Conservation (phyloP, 148 eudicot genomes). For the Talinum fruticosum region DNA sequence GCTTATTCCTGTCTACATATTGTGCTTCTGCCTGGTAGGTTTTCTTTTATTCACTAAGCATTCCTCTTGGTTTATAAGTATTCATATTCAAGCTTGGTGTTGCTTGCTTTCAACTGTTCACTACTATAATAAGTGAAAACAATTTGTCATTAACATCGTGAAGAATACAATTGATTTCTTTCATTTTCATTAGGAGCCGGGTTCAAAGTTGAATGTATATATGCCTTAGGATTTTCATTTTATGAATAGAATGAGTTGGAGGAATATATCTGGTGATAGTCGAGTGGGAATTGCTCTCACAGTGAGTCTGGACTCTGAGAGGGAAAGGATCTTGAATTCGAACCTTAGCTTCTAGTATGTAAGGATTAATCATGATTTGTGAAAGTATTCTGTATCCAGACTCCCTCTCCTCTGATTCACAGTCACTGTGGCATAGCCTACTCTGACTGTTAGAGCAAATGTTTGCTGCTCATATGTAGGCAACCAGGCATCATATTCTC, state of each 20-base stretch:
- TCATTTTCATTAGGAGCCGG: not conserved
- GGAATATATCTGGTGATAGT: not conserved
- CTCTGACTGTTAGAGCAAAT: not conserved
- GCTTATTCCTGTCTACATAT: constrained; percentile 86
- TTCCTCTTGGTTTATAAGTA: not conserved
- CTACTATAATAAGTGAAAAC: not conserved
- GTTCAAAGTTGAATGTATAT: too few species aligned
- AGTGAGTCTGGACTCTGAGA: not conserved
- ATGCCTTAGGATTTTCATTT: not conserved
- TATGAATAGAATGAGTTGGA: not conserved
- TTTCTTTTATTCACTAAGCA: constrained; percentile 1
- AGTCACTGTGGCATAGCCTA: not conserved
- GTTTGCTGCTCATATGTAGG: not conserved
- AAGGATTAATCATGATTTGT: not conserved
- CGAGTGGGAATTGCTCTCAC: not conserved
- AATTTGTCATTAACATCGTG: not conserved
- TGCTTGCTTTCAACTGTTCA: not conserved
- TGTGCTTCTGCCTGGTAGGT: constrained; percentile 96
- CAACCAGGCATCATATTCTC: not conserved
- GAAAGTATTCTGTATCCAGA: not conserved
- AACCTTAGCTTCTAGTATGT: not conserved
- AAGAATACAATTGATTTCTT: not conserved
- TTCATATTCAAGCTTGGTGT: not conserved
- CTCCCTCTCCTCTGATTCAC: not conserved
- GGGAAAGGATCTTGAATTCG: not conserved